Evolutionary conservation across 805 yeast genomes (phyloP), one percentile per base, ranked within the genome.

Genomic region (Vanderwaltozyma verrucispora): DNA sequence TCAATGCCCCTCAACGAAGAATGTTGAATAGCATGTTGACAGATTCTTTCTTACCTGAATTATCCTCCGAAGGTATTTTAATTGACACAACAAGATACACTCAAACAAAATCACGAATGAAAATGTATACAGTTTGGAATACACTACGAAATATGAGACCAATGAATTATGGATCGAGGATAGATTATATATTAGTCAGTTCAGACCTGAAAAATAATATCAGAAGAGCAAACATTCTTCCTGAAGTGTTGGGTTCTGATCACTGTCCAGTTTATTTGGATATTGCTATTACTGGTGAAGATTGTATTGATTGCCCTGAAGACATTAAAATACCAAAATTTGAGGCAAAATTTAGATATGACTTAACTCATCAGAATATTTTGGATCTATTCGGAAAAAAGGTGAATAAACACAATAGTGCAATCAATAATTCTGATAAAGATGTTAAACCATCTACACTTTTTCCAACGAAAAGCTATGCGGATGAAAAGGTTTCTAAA

Each of bases 51-150:
- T 51, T 48, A 35, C 51, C 49, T 20, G 59, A 41, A n/a, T 50
- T 39, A 32, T 64, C 49, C 45, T 67, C 44, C 15, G 56, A 59
- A 3, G 73, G 72, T 30, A 60, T 72, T 9, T 51, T 82, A 24
- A 54, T 68, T 38, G 94, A 83, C 52, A 63, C 79, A 0, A 71
- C 78, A 0, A 65, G 96, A 31, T 52, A 58, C 21, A 39, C 54
- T 2, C 79, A 78, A 43, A 77, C 80, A 1, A 59, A 80, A 16
- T 44, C 50, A 13, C 64, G 76, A 33, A 53, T 71, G 50, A 76
- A 73, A 17, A 67, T 87, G 73, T 92, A 81, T 53, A 87, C 96
- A 0, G 92, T 88, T 33, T 89, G 98, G 98, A 88, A 87, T 57
- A 81, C 87, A 2, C 59, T 77, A 47, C 72, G 74, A 36, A 81